Percentiles rank a stretch among this genome's conserved stretches.
Evolutionary conservation across 345 rosid genomes (phyloP).

Genomic region (Xanthoceras sorbifolium): DNA sequence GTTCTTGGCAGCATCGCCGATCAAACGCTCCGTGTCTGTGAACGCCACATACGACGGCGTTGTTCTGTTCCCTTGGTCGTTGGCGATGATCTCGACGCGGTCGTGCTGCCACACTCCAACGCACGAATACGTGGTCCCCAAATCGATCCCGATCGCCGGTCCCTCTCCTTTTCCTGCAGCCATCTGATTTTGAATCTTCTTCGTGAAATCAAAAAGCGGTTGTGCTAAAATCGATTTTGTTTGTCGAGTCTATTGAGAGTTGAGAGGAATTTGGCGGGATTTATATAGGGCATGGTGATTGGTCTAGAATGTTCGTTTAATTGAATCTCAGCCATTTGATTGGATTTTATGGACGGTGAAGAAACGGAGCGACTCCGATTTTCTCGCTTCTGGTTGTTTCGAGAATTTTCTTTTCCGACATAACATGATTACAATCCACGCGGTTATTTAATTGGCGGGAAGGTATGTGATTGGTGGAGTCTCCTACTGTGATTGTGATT

Average conservation of each 20-base stretch:
- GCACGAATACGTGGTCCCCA: slow-evolving; percentile 58
- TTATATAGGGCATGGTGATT: background rate
- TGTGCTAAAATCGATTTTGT: background rate
- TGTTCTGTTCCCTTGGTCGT: slow-evolving; percentile 57
- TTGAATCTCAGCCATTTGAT: slow-evolving; percentile 18
- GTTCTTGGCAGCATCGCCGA: slow-evolving; percentile 66
- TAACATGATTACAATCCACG: background rate
- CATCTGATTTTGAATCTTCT: slow-evolving; percentile 21
- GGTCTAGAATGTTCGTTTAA: slow-evolving; percentile 31
- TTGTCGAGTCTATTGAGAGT: background rate
- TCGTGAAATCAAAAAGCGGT: background rate
- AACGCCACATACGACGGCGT: slow-evolving; percentile 59
- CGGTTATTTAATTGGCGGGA: background rate
- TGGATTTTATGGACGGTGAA: background rate
- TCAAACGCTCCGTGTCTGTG: slow-evolving; percentile 54
- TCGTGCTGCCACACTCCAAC: slow-evolving; percentile 68
- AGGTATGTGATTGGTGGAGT: background rate
- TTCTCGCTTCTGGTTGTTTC: slow-evolving; percentile 9
- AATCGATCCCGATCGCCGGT: slow-evolving; percentile 58
- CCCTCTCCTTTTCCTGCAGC: slow-evolving; percentile 60
- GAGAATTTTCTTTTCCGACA: slow-evolving; percentile 2
- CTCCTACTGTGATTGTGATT: background rate
- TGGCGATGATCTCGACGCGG: slow-evolving; percentile 62
- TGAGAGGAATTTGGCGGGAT: background rate
- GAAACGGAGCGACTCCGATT: background rate